A percentile compares a stretch with the other conserved stretches of the same genome.
Evolutionary conservation across 768 basidiomycete species (phyloP).

Genomic region (Lactifluus hygrophoroides): DNA sequence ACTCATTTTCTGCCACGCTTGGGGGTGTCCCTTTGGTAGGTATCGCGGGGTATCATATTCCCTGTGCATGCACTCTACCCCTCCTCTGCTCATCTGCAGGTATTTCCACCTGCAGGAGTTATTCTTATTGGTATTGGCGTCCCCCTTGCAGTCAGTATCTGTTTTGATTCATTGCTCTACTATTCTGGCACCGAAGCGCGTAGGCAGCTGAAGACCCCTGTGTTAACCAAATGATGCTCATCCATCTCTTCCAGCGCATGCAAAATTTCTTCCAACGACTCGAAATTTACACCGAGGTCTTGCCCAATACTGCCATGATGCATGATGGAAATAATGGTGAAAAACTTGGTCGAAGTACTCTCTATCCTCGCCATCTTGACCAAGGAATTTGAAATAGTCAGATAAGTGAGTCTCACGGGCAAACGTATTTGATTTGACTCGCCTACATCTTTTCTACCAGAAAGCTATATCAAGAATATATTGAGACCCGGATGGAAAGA

Average conservation of each 20-base stretch:
- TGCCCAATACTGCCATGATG: neutral
- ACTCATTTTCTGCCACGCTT: neutral
- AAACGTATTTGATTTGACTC: neutral
- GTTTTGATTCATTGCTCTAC: neutral
- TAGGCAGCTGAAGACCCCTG: neutral
- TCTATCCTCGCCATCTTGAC: neutral
- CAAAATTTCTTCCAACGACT: neutral
- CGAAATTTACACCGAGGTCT: neutral
- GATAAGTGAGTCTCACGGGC: neutral
- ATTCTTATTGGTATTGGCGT: neutral
- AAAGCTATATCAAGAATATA: neutral
- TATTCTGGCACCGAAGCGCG: neutral
- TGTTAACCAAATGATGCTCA: neutral
- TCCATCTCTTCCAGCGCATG: neutral
- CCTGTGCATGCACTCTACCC: no score
- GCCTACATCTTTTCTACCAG: neutral
- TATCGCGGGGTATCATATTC: neutral
- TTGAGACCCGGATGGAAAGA: neutral
- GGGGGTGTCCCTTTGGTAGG: neutral
- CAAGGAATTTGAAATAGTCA: neutral
- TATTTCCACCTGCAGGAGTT: neutral
- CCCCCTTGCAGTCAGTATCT: neutral
- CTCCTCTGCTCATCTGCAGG: neutral
- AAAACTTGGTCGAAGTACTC: neutral
- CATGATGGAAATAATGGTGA: neutral